A percentile compares a stretch with the other conserved stretches of the same genome.
Conservation (phyloP, 352 stramenopile species). For the Phytopythium ostracodes region DNA sequence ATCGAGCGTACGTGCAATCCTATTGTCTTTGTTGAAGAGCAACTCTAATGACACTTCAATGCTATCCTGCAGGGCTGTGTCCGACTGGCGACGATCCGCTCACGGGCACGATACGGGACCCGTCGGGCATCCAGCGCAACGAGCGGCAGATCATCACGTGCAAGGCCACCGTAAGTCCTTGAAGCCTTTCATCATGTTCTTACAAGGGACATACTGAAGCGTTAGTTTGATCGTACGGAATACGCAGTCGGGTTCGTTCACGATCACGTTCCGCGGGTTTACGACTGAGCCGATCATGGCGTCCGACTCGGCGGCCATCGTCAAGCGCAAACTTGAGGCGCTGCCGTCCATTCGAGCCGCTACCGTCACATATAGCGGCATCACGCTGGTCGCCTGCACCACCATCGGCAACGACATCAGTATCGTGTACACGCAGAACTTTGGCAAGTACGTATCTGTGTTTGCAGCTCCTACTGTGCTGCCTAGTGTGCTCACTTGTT, state of each 20-base stretch:
- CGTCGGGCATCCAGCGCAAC: constrained; percentile 60
- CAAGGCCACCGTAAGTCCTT: constrained; percentile 54
- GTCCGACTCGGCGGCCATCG: constrained; percentile 37
- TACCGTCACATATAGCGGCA: constrained; percentile 63
- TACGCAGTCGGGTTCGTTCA: constrained; percentile 67
- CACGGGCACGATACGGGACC: constrained; percentile 64
- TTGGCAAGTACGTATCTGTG: constrained; percentile 48
- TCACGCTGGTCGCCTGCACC: constrained; percentile 62
- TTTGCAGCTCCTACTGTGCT: background rate
- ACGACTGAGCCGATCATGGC: constrained; percentile 65
- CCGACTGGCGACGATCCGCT: constrained; percentile 84
- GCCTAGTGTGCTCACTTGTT: background rate
- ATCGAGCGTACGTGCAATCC: constrained; percentile 32
- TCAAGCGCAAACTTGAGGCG: constrained; percentile 49
- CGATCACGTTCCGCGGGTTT: constrained; percentile 76
- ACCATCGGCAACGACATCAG: constrained; percentile 73
- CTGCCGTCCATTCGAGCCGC: constrained; percentile 63
- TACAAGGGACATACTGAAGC: background rate
- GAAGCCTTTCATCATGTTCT: constrained; percentile 7
- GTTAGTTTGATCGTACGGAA: background rate
- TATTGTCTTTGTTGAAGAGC: background rate
- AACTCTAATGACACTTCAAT: background rate
- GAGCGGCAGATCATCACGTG: constrained; percentile 65
- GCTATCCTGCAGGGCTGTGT: constrained; percentile 42
- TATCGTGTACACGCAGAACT: constrained; percentile 75